Conservation (phyloP, 139 green algal species). For the Ettlia oleoabundans region DNA sequence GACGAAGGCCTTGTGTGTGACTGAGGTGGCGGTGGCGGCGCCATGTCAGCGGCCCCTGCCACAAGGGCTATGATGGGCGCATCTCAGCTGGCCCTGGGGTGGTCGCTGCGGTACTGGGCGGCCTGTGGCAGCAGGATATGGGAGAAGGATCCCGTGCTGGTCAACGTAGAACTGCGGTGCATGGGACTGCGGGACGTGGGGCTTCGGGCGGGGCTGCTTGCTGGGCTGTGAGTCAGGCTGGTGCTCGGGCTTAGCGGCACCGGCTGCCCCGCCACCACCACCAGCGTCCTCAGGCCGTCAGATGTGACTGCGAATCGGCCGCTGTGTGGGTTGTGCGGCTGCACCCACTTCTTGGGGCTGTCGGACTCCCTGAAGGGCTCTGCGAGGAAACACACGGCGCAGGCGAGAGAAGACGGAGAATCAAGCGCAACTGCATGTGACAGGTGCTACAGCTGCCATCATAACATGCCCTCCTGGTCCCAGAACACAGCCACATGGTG, state of each 20-base stretch:
- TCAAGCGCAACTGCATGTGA: not conserved
- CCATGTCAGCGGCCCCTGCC: no score
- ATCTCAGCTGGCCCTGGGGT: no score
- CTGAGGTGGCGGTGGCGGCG: no score
- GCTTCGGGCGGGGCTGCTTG: not conserved
- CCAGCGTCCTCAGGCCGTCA: slow-evolving; percentile 16
- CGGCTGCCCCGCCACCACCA: slow-evolving; percentile 23
- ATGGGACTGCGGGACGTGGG: not conserved
- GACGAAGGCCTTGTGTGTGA: no score
- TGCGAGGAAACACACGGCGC: not conserved
- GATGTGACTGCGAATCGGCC: slow-evolving; percentile 7
- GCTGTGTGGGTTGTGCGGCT: not conserved
- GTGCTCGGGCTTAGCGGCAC: slow-evolving; percentile 6
- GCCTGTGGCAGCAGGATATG: slow-evolving; percentile 2
- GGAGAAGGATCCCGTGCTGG: not conserved
- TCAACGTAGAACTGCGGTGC: not conserved
- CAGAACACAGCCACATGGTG: not conserved
- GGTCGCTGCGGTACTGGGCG: no score
- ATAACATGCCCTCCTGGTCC: not conserved
- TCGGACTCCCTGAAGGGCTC: slow-evolving; percentile 20
- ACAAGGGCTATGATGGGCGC: no score
- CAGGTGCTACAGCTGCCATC: not conserved
- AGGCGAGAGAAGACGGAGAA: no score
- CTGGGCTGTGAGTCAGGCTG: not conserved
- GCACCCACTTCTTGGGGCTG: slow-evolving; percentile 21